phyloP scores from a whole-genome alignment of 257 asterid genomes.

The Eustoma russellianum region DNA sequence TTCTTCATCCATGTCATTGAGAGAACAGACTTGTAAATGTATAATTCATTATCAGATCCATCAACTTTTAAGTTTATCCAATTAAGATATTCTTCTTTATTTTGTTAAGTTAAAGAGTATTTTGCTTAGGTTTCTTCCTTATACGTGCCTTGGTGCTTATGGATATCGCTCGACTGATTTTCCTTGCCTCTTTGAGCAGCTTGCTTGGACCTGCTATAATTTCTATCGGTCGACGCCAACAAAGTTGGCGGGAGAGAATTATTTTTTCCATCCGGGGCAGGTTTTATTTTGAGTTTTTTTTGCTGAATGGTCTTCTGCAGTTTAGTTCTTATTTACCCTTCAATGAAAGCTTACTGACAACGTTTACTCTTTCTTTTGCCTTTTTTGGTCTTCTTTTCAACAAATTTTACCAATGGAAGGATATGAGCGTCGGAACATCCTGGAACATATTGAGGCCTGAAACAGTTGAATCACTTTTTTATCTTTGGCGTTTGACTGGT shows the following conservation, averaged over 20 bases:
- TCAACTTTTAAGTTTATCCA: no score
- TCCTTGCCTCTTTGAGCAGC: slow-evolving; percentile 41
- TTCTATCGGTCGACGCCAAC: slow-evolving; percentile 97
- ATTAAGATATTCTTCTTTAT: no score
- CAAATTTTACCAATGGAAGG: slow-evolving; percentile 31
- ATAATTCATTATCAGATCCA: no score
- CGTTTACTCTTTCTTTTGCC: neutral
- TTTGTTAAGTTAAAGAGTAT: no score
- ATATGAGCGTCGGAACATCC: slow-evolving; percentile 96
- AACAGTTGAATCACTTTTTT: slow-evolving; percentile 96
- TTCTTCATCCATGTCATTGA: no score
- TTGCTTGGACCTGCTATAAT: slow-evolving; percentile 99
- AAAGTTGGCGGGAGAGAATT: slow-evolving; percentile 98
- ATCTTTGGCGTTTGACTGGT: slow-evolving; percentile 98
- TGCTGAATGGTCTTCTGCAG: slow-evolving; percentile 3
- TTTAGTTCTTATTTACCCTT: slow-evolving; percentile 1
- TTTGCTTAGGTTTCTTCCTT: neutral
- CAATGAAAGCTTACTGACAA: slow-evolving; percentile 3
- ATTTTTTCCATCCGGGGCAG: slow-evolving; percentile 74
- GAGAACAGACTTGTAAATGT: no score
- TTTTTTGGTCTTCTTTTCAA: no score
- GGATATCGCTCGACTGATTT: neutral
- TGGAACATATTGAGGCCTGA: slow-evolving; percentile 99
- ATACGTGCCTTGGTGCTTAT: slow-evolving; percentile 9
- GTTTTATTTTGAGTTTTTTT: slow-evolving; percentile 22